Evolutionary conservation across 148 eudicot species (phyloP).

Genomic region (Dysphania ambrosioides): DNA sequence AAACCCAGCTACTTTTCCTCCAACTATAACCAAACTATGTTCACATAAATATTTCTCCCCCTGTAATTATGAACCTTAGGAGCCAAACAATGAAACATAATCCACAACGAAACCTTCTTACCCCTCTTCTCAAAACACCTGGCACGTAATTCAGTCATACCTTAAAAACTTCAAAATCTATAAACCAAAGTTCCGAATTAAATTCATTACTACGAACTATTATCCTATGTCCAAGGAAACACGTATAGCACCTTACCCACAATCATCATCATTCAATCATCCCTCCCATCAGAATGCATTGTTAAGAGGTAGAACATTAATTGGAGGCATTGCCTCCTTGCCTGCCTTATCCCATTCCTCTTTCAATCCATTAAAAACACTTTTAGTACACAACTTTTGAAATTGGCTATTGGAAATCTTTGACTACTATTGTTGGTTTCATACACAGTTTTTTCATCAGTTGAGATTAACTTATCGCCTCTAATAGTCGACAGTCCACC

Average conservation of each 20-base stretch:
- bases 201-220: neutral
- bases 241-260: neutral
- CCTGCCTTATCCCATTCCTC: neutral
- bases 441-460: neutral
- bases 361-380: neutral
- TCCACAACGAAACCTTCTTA: neutral
- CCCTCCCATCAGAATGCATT: too few relatives aligned
- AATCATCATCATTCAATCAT: neutral
- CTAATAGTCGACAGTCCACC: too few relatives aligned
- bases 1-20: constrained; percentile 17
- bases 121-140: neutral
- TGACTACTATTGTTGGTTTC: neutral
- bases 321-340: constrained; percentile 9
- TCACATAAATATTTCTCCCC: neutral
- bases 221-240: neutral
- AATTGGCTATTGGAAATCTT: neutral
- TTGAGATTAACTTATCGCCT: too few relatives aligned
- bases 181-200: neutral
- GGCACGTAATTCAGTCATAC: constrained; percentile 2
- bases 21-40: constrained; percentile 6
- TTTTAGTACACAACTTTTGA: neutral
- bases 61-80: neutral
- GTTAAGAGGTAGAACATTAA: constrained; percentile 4
- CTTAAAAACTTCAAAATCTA: neutral
- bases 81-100: constrained; percentile 2